Evolutionary conservation across 164 flowering plant species (phyloP).

Genomic region (Houttuynia cordata): DNA sequence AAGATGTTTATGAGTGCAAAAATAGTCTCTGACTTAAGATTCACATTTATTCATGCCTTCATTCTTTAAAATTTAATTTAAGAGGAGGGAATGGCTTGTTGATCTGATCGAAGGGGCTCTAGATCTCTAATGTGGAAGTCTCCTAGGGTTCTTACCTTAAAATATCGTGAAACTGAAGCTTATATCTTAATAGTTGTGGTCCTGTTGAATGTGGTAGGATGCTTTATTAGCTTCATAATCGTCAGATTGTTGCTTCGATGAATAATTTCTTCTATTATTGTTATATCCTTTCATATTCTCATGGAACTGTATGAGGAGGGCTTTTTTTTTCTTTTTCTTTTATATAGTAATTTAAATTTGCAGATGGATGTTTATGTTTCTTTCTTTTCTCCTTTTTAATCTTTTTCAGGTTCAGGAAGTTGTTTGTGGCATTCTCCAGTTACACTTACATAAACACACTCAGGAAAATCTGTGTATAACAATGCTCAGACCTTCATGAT

Average conservation of each 20-base stretch:
- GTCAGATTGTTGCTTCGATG: neutral
- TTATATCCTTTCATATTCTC: neutral
- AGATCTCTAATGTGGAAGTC: neutral
- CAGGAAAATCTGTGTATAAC: conserved; percentile 7
- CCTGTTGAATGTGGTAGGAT: neutral
- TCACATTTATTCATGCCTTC: too few species aligned
- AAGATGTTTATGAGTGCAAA: too few species aligned
- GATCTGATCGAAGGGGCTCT: too few species aligned
- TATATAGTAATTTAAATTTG: too few species aligned
- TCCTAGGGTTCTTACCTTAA: neutral
- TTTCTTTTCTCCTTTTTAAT: neutral
- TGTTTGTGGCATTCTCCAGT: conserved; percentile 25
- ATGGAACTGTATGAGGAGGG: neutral
- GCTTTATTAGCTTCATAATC: neutral
- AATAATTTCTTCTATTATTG: neutral
- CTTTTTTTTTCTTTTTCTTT: neutral
- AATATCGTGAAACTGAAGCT: neutral
- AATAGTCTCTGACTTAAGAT: too few species aligned
- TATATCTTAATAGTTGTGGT: neutral
- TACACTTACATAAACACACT: conserved; percentile 22
- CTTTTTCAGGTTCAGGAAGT: conserved; percentile 24
- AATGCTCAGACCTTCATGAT: too few species aligned
- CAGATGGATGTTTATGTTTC: neutral
- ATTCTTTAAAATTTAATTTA: too few species aligned
- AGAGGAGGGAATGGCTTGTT: too few species aligned